Base-by-base conservation (phyloP, 306 rosid genomes). In the Amphicarpaea edgeworthii region DNA sequence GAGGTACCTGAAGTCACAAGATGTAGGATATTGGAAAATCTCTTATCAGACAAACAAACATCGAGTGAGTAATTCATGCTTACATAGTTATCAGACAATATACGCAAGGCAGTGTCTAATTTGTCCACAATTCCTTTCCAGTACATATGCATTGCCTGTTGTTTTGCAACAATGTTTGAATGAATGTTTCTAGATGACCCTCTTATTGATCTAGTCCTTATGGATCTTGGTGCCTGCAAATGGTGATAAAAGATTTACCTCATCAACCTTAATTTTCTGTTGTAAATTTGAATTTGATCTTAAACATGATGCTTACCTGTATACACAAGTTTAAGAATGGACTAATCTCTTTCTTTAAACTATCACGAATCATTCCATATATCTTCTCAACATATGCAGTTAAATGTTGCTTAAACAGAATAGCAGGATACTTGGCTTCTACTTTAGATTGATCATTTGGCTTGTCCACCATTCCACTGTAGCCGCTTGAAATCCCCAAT, bases 381-480 rank as follows among this genome's bases (percentile, higher is more conserved):
- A 93, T 85, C 84, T 88, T 87, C 85, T 93, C 97, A 60, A 88
- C 87, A 79, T 83, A 92, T 19, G 96, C 96, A 40, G 96, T 87
- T 21, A 92, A 82, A 79, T 92, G 96, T 60, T 90, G 96, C 86
- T 90, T 90, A 50, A 90, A 93, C 14, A 90, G 87, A 43, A 90
- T 83, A 9, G 94, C 97, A 16, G 97, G 97, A 69, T 92, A 92
- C 84, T 92, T 92, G 72, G 97, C 93, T 79, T 92, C 96, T 73
- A 92, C 90, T 87, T 87, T 92, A 24, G 91, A 89, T 61, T 83
- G 90, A 41, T 85, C 89, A 64, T 88, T 88, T 10, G 84, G 83
- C 85, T 92, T 88, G 28, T 88, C 97, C 28, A 83, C 73, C 90
- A 90, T 90, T 80, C 96, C 96, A 76, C 96, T 87, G 60, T 93